Evolutionary conservation across 768 basidiomycete genomes (phyloP).

Genomic region (Suillus lakei): DNA sequence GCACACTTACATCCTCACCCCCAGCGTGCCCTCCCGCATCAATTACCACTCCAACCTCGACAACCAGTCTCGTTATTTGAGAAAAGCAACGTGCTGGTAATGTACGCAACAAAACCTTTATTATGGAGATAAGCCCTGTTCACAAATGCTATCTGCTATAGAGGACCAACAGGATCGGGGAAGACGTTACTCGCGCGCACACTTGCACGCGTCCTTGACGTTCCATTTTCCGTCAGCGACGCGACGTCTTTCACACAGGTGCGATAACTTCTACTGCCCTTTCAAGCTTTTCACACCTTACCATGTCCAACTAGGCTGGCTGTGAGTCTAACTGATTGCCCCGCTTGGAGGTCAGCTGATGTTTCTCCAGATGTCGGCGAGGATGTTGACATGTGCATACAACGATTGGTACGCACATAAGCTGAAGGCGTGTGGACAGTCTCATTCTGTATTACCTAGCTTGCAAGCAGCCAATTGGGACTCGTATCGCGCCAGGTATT

Average conservation of each 20-base stretch:
- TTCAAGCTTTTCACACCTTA: conserved; percentile 9
- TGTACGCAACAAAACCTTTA: conserved; percentile 54
- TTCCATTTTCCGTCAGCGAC: conserved; percentile 93
- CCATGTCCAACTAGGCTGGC: conserved; percentile 56
- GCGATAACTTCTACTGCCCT: conserved; percentile 18
- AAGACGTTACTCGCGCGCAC: conserved; percentile 93
- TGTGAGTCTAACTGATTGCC: conserved; percentile 51
- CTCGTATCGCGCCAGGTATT: conserved; percentile 79
- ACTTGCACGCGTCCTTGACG: conserved; percentile 87
- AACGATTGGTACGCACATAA: conserved; percentile 61
- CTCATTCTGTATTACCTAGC: conserved; percentile 41
- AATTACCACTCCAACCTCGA: conserved; percentile 44
- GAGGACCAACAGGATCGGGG: conserved; percentile 87
- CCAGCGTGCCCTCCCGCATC: conserved; percentile 39
- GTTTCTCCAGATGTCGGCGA: conserved; percentile 82
- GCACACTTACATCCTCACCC: conserved; percentile 70
- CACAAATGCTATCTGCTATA: conserved; percentile 29
- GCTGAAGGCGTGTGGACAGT: neutral
- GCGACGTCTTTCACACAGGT: conserved; percentile 95
- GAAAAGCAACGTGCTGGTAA: conserved; percentile 94
- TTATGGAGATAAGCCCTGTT: conserved; percentile 8
- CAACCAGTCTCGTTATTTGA: conserved; percentile 69
- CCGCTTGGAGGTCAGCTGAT: conserved; percentile 11
- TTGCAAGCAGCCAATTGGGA: conserved; percentile 94
- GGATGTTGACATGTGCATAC: conserved; percentile 92